These are phyloP conservation scores for Boletus speciosus DNA, from an alignment of 768 basidiomycete species.

Conservation along the genomic window DNA sequence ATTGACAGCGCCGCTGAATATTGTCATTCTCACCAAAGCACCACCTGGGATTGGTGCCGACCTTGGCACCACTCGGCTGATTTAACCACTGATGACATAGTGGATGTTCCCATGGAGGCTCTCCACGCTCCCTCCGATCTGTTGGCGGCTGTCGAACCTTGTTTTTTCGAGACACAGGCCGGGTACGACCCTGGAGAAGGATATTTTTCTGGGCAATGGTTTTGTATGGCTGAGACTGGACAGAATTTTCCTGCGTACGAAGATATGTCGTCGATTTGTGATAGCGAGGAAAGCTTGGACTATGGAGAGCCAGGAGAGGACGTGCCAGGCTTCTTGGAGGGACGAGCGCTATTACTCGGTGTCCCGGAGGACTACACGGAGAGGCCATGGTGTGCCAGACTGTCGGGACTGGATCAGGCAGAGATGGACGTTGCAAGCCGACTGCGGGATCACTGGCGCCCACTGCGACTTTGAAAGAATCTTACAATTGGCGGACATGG, in stretches of 20 bases:
- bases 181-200: background rate
- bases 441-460: conserved; percentile 64
- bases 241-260: background rate
- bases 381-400: conserved; percentile 5
- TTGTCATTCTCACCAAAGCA: background rate
- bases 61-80: background rate
- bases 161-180: background rate
- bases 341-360: conserved; percentile 49
- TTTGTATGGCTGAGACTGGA: background rate
- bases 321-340: conserved; percentile 43
- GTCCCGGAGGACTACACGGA: conserved; percentile 14
- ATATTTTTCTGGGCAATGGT: background rate
- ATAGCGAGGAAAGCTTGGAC: background rate
- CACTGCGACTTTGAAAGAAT: conserved; percentile 46
- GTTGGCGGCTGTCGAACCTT: background rate
- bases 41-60: background rate
- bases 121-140: background rate
- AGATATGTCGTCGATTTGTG: background rate
- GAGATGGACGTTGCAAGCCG: conserved; percentile 61
- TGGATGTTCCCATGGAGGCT: background rate
- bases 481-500: background rate
- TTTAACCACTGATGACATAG: conserved; percentile 4
- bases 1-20: background rate
- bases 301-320: background rate
- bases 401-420: conserved; percentile 37